phyloP scores from a whole-genome alignment of 345 rosid species.

The Hypericum perforatum region DNA sequence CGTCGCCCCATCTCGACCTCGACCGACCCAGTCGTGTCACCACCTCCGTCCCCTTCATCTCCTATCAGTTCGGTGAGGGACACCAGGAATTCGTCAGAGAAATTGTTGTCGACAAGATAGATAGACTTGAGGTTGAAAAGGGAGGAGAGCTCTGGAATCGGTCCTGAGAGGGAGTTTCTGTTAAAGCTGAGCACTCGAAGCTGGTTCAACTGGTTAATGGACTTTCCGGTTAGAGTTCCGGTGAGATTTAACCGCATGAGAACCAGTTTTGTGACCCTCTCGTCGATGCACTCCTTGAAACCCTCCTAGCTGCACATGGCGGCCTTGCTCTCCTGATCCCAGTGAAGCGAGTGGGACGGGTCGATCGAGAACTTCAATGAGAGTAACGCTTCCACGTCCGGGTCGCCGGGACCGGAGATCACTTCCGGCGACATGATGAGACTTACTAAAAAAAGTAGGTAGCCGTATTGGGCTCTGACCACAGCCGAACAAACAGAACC shows the following conservation, averaged over 20 bases:
- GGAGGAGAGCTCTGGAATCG: constrained; percentile 52
- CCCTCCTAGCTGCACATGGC: constrained; percentile 71
- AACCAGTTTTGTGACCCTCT: constrained; percentile 77
- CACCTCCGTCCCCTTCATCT: no score
- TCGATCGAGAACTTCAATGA: constrained; percentile 60
- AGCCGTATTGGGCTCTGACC: no score
- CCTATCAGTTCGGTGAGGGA: constrained; percentile 49
- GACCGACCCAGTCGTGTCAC: no score
- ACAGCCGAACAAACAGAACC: no score
- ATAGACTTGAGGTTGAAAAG: constrained; percentile 72
- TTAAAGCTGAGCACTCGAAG: constrained; percentile 87
- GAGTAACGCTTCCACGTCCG: constrained; percentile 51
- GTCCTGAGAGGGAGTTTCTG: constrained; percentile 68
- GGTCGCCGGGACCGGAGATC: constrained; percentile 46
- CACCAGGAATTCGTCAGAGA: constrained; percentile 64
- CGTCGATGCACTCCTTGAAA: constrained; percentile 56
- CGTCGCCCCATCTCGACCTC: no score
- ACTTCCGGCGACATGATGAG: no score
- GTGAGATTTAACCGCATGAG: constrained; percentile 56
- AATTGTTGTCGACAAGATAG: constrained; percentile 54
- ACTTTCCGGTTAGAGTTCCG: constrained; percentile 42
- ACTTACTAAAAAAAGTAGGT: no score
- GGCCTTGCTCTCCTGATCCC: constrained; percentile 28
- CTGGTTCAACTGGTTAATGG: constrained; percentile 59
- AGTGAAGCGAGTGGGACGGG: constrained; percentile 43